phyloP scores from a whole-genome alignment of 192 early-diverging fungal genomes.

The Mortierella claussenii region DNA sequence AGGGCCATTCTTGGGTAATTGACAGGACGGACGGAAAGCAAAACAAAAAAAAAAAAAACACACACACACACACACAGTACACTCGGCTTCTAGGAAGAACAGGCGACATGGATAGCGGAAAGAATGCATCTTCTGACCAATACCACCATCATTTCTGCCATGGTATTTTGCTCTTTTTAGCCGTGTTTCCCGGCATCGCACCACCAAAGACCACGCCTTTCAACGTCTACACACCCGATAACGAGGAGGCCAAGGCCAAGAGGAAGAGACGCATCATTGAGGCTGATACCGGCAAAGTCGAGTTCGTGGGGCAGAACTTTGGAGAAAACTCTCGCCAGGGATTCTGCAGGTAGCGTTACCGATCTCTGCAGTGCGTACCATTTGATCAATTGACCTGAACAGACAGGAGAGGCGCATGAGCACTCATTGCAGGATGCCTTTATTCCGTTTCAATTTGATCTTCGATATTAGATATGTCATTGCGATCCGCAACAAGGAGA shows the following conservation, averaged over 20 bases:
- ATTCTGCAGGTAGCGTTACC: constrained; percentile 62
- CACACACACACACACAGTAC: too few relatives aligned
- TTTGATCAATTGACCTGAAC: background rate
- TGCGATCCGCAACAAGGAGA: constrained; percentile 79
- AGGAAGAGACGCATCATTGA: constrained; percentile 64
- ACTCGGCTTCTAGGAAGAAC: too few relatives aligned
- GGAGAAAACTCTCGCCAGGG: constrained; percentile 59
- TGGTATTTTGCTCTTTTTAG: constrained; percentile 32
- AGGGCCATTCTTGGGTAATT: constrained; percentile 40
- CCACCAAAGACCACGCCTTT: constrained; percentile 55
- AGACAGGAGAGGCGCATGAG: too few relatives aligned
- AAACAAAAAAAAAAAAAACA: background rate
- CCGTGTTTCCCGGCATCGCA: constrained; percentile 60
- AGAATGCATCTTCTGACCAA: too few relatives aligned
- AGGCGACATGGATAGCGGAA: too few relatives aligned
- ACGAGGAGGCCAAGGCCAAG: constrained; percentile 31
- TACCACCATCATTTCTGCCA: too few relatives aligned
- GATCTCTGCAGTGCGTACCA: background rate
- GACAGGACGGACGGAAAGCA: too few relatives aligned
- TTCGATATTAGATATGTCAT: constrained; percentile 77
- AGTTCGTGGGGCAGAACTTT: constrained; percentile 79
- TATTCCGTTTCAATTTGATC: background rate
- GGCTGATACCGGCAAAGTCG: constrained; percentile 78
- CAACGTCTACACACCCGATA: constrained; percentile 52
- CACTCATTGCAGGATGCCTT: too few relatives aligned